Evolutionary conservation across 306 rosid species (phyloP), one percentile per base, ranked within the genome.

Genomic region (Lagenaria siceraria): DNA sequence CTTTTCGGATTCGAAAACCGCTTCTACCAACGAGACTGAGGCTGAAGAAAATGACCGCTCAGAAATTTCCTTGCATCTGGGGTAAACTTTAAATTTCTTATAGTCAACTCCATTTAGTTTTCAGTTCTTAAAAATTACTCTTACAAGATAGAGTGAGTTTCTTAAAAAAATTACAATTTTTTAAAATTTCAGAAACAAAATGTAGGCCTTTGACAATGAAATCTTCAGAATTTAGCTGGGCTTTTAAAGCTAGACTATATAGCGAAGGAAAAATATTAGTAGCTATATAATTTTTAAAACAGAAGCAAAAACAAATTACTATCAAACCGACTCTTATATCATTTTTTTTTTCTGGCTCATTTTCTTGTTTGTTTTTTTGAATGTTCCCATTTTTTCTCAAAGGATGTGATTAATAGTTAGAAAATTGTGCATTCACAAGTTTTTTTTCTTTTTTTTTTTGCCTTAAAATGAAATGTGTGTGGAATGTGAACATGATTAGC

Each of bases 41-140:
- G 53, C 78, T 49, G 61, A 85, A 78, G 88, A 81, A 74, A 84
- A 82, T 25, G 89, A 85, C 46, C 76, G 76, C 71, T 91, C 92
- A 18, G 92, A 89, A 74, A 85, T 90, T 58, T 79, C 78, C 77
- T 86, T 91, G 86, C 91, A 87, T 11, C 82, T 90, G 76, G 91
- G 93, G 93, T 90, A 86, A 78, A 80, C 60, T 22, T 65, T 35
- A 58, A 58, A 58, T 22, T 58, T 58, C 33, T 22, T 22, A 3
- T 5, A 29, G 33, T 56, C 24, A 6, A 54, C 0, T 17, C 58
- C 18, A 6, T 52, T 7, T 52, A 7, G 58, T 52, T 40, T 29
- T 29, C 33, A 29, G 33, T 29, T 29, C 33, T 29, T 29, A 29
- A 29, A 29, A 29, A 29, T 29, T 29, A 29, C 33, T 29, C 33